These are phyloP conservation scores for Pseudogymnoascus sp. DNA, from an alignment of 2,329 filamentous ascomycete species.

Conservation along the genomic window DNA sequence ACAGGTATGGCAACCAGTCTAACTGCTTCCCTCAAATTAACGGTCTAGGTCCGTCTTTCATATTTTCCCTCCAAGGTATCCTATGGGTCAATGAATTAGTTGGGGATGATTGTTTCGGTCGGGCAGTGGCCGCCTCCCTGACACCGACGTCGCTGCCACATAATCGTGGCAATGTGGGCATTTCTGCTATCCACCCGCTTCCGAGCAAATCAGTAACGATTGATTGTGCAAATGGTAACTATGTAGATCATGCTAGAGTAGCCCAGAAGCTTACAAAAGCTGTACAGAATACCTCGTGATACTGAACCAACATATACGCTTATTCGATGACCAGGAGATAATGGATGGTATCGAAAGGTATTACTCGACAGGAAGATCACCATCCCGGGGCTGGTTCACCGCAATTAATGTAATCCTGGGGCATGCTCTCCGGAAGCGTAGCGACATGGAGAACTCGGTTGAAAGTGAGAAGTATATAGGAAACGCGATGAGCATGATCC, in stretches of 20 bases:
- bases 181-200: not conserved
- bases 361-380: constrained; percentile 5
- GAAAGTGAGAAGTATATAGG: constrained; percentile 14
- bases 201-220: not conserved
- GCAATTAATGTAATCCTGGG: constrained; percentile 16
- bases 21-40: constrained; percentile 11
- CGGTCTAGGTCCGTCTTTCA: constrained; percentile 14
- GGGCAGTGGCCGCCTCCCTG: not conserved
- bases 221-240: not conserved
- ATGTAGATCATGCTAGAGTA: not conserved
- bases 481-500: constrained; percentile 15
- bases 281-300: constrained; percentile 8
- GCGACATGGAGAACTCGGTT: not conserved
- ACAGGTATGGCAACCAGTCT: not conserved
- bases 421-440: constrained; percentile 8
- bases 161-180: not conserved
- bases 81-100: constrained; percentile 14
- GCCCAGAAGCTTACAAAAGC: not conserved
- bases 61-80: constrained; percentile 16
- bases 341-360: constrained; percentile 13
- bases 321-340: constrained; percentile 13
- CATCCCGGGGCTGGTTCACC: constrained; percentile 8
- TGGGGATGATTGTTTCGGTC: constrained; percentile 15
- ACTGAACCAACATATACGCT: constrained; percentile 12
- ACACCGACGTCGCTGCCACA: not conserved